Evolutionary conservation across 768 basidiomycete genomes (phyloP).

Genomic region (Suillus hirtellus): DNA sequence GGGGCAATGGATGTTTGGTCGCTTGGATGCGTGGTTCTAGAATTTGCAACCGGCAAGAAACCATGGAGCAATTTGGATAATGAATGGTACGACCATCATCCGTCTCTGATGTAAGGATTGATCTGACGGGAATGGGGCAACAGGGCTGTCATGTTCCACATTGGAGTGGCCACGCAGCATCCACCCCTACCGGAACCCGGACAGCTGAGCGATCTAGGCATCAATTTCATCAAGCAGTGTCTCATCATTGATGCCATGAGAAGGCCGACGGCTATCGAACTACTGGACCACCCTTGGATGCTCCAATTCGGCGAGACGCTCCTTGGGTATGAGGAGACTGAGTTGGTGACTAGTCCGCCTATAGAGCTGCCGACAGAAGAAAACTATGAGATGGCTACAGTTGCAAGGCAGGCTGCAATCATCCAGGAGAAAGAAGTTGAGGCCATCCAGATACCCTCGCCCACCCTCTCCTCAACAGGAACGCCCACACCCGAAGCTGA

Average conservation of each 20-base stretch:
- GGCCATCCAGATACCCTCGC: constrained; percentile 51
- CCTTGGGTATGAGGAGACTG: constrained; percentile 64
- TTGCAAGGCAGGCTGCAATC: constrained; percentile 57
- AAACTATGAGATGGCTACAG: constrained; percentile 49
- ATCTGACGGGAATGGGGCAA: neutral
- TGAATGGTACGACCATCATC: constrained; percentile 72
- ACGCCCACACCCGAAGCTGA: constrained; percentile 32
- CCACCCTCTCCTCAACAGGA: constrained; percentile 45
- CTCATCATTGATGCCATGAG: constrained; percentile 82
- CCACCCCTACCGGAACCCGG: constrained; percentile 91
- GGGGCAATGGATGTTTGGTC: constrained; percentile 99
- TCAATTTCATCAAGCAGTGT: constrained; percentile 92
- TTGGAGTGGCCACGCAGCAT: constrained; percentile 94
- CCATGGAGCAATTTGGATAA: constrained; percentile 99
- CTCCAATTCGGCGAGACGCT: constrained; percentile 75
- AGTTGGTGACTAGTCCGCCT: constrained; percentile 51
- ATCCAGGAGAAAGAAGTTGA: constrained; percentile 64
- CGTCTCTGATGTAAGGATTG: neutral
- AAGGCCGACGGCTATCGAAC: constrained; percentile 82
- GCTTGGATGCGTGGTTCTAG: constrained; percentile 94
- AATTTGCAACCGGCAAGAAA: constrained; percentile 94
- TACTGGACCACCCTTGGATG: constrained; percentile 91
- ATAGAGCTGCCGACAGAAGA: constrained; percentile 47
- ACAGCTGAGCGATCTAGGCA: constrained; percentile 86
- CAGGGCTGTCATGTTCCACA: constrained; percentile 99